These are phyloP conservation scores for Sodiomyces alkalinus DNA, from an alignment of 2,329 filamentous ascomycete genomes.

Conservation along the genomic window DNA sequence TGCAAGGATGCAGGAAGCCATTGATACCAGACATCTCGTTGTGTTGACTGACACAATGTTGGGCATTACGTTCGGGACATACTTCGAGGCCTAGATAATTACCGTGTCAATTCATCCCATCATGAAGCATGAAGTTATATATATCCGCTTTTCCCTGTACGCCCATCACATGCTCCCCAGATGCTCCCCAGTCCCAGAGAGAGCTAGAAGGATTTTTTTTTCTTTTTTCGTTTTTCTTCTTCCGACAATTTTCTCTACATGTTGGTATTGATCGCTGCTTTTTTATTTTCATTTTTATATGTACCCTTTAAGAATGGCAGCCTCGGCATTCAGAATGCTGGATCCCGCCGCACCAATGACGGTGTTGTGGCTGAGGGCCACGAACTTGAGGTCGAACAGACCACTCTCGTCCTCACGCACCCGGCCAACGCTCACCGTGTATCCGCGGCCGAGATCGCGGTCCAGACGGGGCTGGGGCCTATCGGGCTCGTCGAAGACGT, in stretches of 20 bases:
- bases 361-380: conserved; percentile 74
- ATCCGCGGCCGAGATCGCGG: conserved; percentile 70
- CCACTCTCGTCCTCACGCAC: conserved; percentile 74
- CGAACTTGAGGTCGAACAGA: conserved; percentile 91
- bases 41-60: too few relatives aligned
- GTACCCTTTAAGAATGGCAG: conserved; percentile 78
- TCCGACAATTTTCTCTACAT: background rate
- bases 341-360: conserved; percentile 94
- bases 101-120: too few relatives aligned
- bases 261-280: too few relatives aligned
- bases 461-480: conserved; percentile 85
- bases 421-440: conserved; percentile 80
- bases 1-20: too few relatives aligned
- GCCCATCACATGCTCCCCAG: too few relatives aligned
- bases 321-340: conserved; percentile 88
- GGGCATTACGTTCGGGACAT: too few relatives aligned
- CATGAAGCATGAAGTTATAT: too few relatives aligned
- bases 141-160: too few relatives aligned
- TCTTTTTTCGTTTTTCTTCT: conserved; percentile 3
- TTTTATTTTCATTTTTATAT: conserved; percentile 39
- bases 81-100: too few relatives aligned
- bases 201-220: too few relatives aligned
- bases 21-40: too few relatives aligned
- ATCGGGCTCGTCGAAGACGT: conserved; percentile 80
- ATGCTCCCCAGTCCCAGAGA: too few relatives aligned